phyloP scores from a whole-genome alignment of 2,329 filamentous ascomycete species.

The Xenoacremonium recifei region DNA sequence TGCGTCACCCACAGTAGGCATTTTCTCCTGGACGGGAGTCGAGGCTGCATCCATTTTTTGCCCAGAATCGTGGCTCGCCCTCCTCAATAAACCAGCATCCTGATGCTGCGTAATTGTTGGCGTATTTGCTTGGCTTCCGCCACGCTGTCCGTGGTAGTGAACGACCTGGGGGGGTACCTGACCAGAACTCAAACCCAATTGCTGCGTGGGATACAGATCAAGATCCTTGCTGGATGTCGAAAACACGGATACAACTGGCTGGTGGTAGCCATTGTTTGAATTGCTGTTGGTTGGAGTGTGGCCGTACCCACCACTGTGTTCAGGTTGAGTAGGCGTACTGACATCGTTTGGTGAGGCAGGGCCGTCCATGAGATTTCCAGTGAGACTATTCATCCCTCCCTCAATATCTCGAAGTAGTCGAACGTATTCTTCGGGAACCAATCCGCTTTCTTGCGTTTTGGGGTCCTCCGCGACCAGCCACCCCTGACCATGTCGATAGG shows the following conservation, averaged over 20 bases:
- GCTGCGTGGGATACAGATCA: conserved; percentile 65
- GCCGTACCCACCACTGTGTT: conserved; percentile 47
- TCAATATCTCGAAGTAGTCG: conserved; percentile 90
- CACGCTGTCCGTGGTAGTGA: conserved; percentile 65
- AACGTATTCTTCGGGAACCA: conserved; percentile 96
- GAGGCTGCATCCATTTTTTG: conserved; percentile 39
- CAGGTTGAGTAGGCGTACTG: conserved; percentile 61
- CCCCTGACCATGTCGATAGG: conserved; percentile 91
- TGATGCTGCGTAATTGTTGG: conserved; percentile 55
- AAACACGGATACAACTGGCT: conserved; percentile 66
- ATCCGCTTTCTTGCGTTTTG: conserved; percentile 86
- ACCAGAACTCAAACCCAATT: conserved; percentile 60
- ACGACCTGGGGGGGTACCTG: conserved; percentile 65
- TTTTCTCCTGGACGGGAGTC: conserved; percentile 36
- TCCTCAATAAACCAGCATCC: conserved; percentile 45
- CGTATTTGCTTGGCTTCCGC: conserved; percentile 66
- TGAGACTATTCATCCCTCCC: conserved; percentile 76
- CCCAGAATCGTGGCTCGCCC: conserved; percentile 47
- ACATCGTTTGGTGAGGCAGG: conserved; percentile 53
- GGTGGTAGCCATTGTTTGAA: conserved; percentile 62
- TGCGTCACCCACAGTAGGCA: conserved; percentile 14
- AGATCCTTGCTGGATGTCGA: conserved; percentile 70
- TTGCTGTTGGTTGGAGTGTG: conserved; percentile 47
- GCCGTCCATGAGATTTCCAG: conserved; percentile 56
- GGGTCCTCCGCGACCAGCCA: conserved; percentile 98